These are phyloP conservation scores for Candida alai DNA, from an alignment of 805 yeast genomes.

Conservation along the genomic window DNA sequence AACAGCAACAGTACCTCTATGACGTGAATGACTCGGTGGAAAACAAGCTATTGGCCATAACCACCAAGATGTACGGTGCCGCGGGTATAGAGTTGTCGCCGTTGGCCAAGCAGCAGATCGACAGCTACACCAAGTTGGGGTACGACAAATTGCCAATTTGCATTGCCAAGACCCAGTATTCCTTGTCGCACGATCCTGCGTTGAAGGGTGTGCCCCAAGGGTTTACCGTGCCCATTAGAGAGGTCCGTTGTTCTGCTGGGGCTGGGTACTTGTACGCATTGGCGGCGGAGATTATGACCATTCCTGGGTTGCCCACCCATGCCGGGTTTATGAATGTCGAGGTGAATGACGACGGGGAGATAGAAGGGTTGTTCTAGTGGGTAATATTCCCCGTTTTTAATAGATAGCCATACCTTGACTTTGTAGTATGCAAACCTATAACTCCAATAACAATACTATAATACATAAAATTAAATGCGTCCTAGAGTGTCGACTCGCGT, in stretches of 20 bases:
- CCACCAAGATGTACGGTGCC: conserved; percentile 91
- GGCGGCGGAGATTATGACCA: conserved; percentile 96
- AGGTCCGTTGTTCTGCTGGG: conserved; percentile 90
- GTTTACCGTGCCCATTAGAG: conserved; percentile 90
- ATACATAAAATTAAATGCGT: conserved; percentile 3
- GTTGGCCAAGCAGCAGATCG: conserved; percentile 76
- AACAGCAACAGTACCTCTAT: conserved; percentile 56
- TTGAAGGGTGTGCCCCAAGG: conserved; percentile 95
- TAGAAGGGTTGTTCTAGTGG: conserved; percentile 79
- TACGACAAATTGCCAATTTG: conserved; percentile 90
- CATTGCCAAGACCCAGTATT: conserved; percentile 96
- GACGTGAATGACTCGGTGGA: conserved; percentile 70
- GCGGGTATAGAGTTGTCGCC: conserved; percentile 76
- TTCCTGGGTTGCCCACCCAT: conserved; percentile 95
- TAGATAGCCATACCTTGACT: background rate
- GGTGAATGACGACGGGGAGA: conserved; percentile 83
- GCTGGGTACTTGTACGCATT: conserved; percentile 95
- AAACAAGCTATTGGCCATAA: conserved; percentile 74
- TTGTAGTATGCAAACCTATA: background rate
- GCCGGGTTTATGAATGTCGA: conserved; percentile 97
- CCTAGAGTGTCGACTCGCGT: conserved; percentile 1
- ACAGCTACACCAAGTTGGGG: conserved; percentile 79
- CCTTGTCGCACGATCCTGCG: conserved; percentile 88
- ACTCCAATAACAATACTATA: conserved; percentile 1
- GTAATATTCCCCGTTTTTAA: no score